These are phyloP conservation scores for Hymenoscyphus fraxineus DNA, from an alignment of 2,329 filamentous ascomycete species.

Conservation along the genomic window DNA sequence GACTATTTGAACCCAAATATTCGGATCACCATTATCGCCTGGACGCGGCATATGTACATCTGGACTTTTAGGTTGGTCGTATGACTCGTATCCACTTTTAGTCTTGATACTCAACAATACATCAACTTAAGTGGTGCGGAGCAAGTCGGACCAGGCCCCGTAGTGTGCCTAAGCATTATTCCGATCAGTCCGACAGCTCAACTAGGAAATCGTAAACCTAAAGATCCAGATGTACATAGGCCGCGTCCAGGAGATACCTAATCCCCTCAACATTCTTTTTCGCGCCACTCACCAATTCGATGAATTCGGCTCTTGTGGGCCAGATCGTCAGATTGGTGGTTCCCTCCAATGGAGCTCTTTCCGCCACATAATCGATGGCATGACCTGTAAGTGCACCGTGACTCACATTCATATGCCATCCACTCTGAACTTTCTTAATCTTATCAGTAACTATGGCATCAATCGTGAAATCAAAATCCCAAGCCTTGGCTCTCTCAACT, in stretches of 20 bases:
- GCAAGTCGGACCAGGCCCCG: too few relatives aligned
- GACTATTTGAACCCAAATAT: not conserved
- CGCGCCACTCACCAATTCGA: not conserved
- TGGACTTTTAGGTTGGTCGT: too few relatives aligned
- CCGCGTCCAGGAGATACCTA: too few relatives aligned
- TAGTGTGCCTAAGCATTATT: too few relatives aligned
- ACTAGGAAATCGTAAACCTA: too few relatives aligned
- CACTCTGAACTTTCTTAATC: not conserved
- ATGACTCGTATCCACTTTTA: too few relatives aligned
- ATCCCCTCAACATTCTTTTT: not conserved
- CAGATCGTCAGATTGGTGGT: not conserved
- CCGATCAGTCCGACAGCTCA: too few relatives aligned
- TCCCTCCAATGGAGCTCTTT: not conserved
- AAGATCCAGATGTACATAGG: too few relatives aligned
- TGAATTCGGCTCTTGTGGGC: not conserved
- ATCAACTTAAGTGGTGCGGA: too few relatives aligned
- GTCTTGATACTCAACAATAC: too few relatives aligned
- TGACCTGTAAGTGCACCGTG: conserved; percentile 1
- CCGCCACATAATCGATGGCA: not conserved
- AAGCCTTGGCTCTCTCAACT: conserved; percentile 9
- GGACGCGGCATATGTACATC: too few relatives aligned
- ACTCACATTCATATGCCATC: conserved; percentile 1
- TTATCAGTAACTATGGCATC: conserved; percentile 2
- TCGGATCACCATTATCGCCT: not conserved
- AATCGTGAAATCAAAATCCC: conserved; percentile 7